Conservation (phyloP, 2,329 filamentous ascomycete species). For the Albophoma yamanashiensis region DNA sequence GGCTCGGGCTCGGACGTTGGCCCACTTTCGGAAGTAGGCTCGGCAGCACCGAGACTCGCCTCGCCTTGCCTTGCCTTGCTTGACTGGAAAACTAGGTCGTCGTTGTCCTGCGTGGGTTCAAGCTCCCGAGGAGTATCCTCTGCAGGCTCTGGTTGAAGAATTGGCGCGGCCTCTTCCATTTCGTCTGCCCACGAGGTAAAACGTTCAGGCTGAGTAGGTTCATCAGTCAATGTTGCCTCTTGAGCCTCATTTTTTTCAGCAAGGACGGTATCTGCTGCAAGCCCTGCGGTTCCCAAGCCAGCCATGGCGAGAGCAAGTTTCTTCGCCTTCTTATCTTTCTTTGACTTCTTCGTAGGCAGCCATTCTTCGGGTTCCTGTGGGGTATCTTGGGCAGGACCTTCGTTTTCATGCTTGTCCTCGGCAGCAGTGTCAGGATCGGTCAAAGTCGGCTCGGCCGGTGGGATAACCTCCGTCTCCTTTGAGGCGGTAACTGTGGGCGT, state of each 20-base stretch:
- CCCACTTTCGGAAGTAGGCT: neutral
- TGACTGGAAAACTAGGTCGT: constrained; percentile 22
- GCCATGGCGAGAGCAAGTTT: constrained; percentile 14
- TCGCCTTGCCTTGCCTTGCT: constrained; percentile 22
- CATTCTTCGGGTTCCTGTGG: constrained; percentile 4
- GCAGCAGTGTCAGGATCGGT: neutral
- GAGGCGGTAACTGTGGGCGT: neutral
- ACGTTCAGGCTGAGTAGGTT: neutral
- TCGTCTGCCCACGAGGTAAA: constrained; percentile 8
- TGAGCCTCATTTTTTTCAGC: neutral
- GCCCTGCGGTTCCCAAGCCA: constrained; percentile 1
- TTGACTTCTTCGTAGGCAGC: constrained; percentile 13
- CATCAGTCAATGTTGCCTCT: neutral
- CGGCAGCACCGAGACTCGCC: neutral
- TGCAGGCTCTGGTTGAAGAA: neutral
- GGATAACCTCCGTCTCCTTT: neutral
- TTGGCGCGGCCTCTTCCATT: constrained; percentile 2
- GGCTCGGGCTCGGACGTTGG: neutral
- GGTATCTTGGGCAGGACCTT: constrained; percentile 1
- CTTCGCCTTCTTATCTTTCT: constrained; percentile 25
- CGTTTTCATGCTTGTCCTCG: neutral
- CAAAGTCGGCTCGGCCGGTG: neutral
- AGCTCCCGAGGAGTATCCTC: neutral
- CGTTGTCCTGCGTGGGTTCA: constrained; percentile 1
- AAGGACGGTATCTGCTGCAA: neutral